Base-by-base conservation (phyloP, 2,329 filamentous ascomycete genomes). In the Botryotinia calthae region DNA sequence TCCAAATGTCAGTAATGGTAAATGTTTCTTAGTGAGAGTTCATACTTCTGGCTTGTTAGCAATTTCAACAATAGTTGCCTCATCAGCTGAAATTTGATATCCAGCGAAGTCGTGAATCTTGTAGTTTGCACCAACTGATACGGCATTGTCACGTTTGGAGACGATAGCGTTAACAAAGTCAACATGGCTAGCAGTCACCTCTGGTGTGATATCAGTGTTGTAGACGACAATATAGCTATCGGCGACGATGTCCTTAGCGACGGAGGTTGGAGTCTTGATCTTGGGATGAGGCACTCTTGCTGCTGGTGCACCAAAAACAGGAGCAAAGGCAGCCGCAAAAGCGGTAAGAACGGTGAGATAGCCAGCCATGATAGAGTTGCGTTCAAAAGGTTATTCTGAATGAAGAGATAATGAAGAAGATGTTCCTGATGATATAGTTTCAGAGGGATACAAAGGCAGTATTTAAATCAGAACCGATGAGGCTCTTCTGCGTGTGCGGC, bases 191-290 rank as follows among this genome's bases (percentile, higher is more conserved):
- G 82, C 80, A 77, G 90, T 85, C 54, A 82, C 82, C 25, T 84
- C 84, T 34, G 85, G 82, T 74, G 82, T 83, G 76, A 84, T 85
- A 72, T 84, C 85, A 75, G 83, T 83, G 80, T 90, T 88, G 83
- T 90, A 91, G 73, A 91, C 88, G 71, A 91, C 88, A 75, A 91
- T 90, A 81, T 89, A 91, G 66, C 84, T 84, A 82, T 88, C 85
- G 44, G 85, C 82, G 58, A 90, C 84, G 73, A 86, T 81, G 77
- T 88, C 82, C 16, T 76, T 76, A 71, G 84, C 84, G 46, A 84
- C 80, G 3, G 84, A 79, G 79, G 89, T 90, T 77, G 82, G 81
- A 77, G 78, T 77, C 72, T 80, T 80, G 63, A 78, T 69, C 66
- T 79, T 65, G 16, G 62, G 51, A n/a, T 72, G 62, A 40, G 46